Evolutionary conservation across 805 yeast species (phyloP), one percentile per base, ranked within the genome.

Genomic region (Vanderwaltozyma yarrowii): DNA sequence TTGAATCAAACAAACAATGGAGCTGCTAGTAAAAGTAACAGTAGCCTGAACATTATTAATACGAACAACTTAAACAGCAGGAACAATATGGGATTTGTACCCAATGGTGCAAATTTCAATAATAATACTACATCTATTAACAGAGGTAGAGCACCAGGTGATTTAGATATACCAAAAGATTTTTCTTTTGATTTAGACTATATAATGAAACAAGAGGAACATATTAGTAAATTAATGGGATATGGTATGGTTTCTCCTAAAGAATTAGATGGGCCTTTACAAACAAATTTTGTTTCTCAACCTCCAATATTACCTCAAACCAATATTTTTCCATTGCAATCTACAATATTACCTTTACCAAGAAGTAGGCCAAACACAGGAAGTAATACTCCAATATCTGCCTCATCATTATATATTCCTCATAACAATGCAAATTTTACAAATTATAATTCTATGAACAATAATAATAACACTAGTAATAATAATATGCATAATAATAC

Each of bases 181-280:
- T 12, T 30, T 21, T 20, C 39, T 2, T 31, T 31, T 25, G 39
- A 37, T 11, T 13, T 37, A n/a, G 31, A 32, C 6, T 17, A 24
- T 7, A 21, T 37, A 14, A 32, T 32, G 9, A 32, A 30, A 27
- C 36, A 32, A 32, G 39, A 37, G 9, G 39, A 37, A 8, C 27
- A 31, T 2, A 10, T 11, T 18, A 13, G 18, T 16, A 36, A 26
- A 17, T 10, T 10, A n/a, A 15, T 26, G 5, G 13, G 12, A 11
- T n/a, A 11, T 10, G 29, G 25, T 32, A 27, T 15, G 12, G 11
- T 19, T 5, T 23, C 28, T 2, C 21, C 35, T 11, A 36, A 32
- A 15, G 39, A 36, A 15, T 16, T 26, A 13, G 39, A 37, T 13
- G 16, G 32, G 19, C 4, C 31, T 4, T 14, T 11, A 14, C 26